These are phyloP conservation scores for Prunus fruticosa DNA, from an alignment of 306 rosid genomes.

Conservation along the genomic window DNA sequence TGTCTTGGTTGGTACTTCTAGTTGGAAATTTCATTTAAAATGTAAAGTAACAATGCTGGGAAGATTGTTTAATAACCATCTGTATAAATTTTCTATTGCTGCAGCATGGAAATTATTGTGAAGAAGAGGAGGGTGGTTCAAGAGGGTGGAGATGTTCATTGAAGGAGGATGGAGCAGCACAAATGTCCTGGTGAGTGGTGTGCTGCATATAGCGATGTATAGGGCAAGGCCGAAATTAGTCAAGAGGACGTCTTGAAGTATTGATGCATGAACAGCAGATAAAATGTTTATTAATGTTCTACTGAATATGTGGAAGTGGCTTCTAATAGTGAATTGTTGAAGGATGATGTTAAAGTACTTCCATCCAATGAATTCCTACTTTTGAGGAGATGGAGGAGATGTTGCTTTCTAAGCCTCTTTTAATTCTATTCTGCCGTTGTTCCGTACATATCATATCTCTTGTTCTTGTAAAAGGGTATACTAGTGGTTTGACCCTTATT, in stretches of 20 bases:
- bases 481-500: too few species aligned
- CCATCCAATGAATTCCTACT: neutral
- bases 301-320: constrained; percentile 41
- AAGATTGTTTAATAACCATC: neutral
- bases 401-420: constrained; percentile 18
- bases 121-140: constrained; percentile 20
- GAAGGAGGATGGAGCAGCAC: constrained; percentile 16
- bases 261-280: constrained; percentile 37
- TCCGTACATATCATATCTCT: neutral
- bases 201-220: constrained; percentile 33
- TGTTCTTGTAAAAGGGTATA: too few species aligned
- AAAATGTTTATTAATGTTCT: constrained; percentile 29
- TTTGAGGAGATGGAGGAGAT: constrained; percentile 21
- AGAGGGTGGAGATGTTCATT: neutral
- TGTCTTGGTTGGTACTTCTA: neutral
- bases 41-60: neutral
- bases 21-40: neutral
- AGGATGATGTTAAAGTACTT: constrained; percentile 15
- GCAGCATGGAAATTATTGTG: constrained; percentile 78
- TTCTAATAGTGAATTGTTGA: constrained; percentile 24
- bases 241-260: constrained; percentile 27
- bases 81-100: constrained; percentile 7
- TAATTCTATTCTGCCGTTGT: neutral
- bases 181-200: constrained; percentile 19
- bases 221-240: constrained; percentile 19